Conservation (phyloP, 1,139 yeast species). For the Geotrichum restrictum region DNA sequence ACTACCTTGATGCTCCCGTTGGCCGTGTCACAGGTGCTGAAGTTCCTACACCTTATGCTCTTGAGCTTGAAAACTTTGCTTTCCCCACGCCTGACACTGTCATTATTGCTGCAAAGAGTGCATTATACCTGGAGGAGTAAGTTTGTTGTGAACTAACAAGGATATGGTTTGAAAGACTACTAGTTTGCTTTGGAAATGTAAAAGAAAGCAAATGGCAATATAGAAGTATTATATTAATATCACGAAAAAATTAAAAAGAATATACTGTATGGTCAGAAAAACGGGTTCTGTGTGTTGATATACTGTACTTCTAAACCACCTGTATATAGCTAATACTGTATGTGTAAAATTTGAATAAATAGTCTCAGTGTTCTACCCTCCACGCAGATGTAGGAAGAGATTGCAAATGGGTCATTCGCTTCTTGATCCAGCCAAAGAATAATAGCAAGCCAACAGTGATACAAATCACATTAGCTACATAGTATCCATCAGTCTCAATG, state of each 20-base stretch:
- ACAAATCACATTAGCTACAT: constrained; percentile 69
- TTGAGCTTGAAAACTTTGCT: constrained; percentile 94
- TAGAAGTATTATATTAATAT: background rate
- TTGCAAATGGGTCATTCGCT: constrained; percentile 56
- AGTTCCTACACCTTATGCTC: constrained; percentile 98
- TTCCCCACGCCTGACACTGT: constrained; percentile 95
- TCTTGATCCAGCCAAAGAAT: constrained; percentile 62
- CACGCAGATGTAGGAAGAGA: constrained; percentile 62
- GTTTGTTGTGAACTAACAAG: no score
- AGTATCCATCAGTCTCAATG: constrained; percentile 74
- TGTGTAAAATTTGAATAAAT: no score
- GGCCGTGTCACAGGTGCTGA: constrained; percentile 99
- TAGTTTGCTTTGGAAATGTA: background rate
- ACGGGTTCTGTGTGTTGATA: no score
- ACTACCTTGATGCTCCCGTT: constrained; percentile 97
- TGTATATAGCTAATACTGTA: no score
- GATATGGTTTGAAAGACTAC: no score
- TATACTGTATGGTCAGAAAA: no score
- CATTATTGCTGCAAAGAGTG: constrained; percentile 86
- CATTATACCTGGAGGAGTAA: constrained; percentile 59
- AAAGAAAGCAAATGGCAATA: background rate
- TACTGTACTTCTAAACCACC: no score
- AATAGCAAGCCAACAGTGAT: constrained; percentile 61
- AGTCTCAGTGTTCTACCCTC: constrained; percentile 49
- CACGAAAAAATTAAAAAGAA: background rate